Evolutionary conservation across 2,329 filamentous ascomycete genomes (phyloP), one percentile per base, ranked within the genome.

Genomic region (Mycosphaerella sp.): DNA sequence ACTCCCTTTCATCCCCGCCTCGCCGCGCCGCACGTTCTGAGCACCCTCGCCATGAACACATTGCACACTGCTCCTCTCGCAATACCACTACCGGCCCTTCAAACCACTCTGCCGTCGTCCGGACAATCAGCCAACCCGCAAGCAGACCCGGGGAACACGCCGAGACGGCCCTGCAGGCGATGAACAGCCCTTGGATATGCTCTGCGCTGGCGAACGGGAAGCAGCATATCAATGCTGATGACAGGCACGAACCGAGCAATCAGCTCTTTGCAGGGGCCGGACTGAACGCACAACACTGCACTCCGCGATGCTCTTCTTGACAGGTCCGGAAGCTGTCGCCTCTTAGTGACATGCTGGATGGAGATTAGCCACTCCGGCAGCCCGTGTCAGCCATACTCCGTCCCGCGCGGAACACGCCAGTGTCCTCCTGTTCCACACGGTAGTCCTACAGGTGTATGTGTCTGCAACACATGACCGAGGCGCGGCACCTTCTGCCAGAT

Each of bases 221-320:
- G 14, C 32, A 45, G 51, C 59, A 59, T 51, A 26, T 26, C 23
- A 50, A 47, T 48, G 41, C 55, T 49, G 50, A 52, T 59, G 57
- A 59, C 59, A 61, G 55, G 48, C 56, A 48, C 57, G 51, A 55
- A 54, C 47, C 55, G 53, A 53, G 51, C 55, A 54, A 56, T 58
- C 51, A 51, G 45, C 40, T 41, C 26, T 54, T 45, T 45, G 51
- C 55, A 58, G 43, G 47, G 51, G 45, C 50, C 26, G 45, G 49
- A 34, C 48, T 53, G 58, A 57, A 62, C 56, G 45, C 48, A 49
- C 51, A 55, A 31, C 44, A 51, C 41, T 42, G 45, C 39, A 26
- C 48, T 51, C 42, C 50, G 53, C 39, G 40, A 48, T 53, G 57
- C 48, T 51, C 47, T 32, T 45, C 21, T 51, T 48, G 43, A 55